A percentile compares a stretch with the other conserved stretches of the same genome.
These are phyloP conservation scores for Bisporella sp. DNA, from an alignment of 2,329 filamentous ascomycete genomes.

Conservation along the genomic window DNA sequence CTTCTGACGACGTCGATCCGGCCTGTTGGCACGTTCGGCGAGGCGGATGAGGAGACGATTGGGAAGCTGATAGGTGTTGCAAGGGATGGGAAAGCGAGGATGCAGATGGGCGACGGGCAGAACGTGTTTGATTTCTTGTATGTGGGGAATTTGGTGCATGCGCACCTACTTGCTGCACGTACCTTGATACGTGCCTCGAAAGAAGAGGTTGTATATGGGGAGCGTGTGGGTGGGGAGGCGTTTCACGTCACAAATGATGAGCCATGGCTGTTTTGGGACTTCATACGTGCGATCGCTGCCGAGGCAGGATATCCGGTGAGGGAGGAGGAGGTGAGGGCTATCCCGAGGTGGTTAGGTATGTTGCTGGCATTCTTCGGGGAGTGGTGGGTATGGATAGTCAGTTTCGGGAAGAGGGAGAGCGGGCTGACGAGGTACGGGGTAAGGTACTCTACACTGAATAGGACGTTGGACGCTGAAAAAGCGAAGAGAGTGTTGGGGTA, in stretches of 20 bases:
- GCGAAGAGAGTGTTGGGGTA: conserved; percentile 38
- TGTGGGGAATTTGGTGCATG: conserved; percentile 43
- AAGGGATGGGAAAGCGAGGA: background rate
- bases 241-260: conserved; percentile 85
- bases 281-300: conserved; percentile 68
- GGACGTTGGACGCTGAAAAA: conserved; percentile 7
- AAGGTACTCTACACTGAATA: background rate
- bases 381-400: conserved; percentile 3
- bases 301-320: conserved; percentile 36
- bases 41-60: conserved; percentile 26
- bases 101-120: conserved; percentile 34
- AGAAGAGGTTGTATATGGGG: background rate
- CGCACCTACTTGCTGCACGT: conserved; percentile 38
- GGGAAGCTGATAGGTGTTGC: background rate
- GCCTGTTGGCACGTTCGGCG: conserved; percentile 43
- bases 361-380: conserved; percentile 4
- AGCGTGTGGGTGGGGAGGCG: conserved; percentile 64
- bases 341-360: conserved; percentile 1
- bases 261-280: conserved; percentile 83
- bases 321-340: conserved; percentile 1
- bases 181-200: conserved; percentile 1
- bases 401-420: background rate
- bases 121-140: conserved; percentile 49
- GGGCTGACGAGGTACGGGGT: conserved; percentile 2
- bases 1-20: conserved; percentile 43